phyloP scores from a whole-genome alignment of 2,329 filamentous ascomycete species.

The Diaporthe sp. region DNA sequence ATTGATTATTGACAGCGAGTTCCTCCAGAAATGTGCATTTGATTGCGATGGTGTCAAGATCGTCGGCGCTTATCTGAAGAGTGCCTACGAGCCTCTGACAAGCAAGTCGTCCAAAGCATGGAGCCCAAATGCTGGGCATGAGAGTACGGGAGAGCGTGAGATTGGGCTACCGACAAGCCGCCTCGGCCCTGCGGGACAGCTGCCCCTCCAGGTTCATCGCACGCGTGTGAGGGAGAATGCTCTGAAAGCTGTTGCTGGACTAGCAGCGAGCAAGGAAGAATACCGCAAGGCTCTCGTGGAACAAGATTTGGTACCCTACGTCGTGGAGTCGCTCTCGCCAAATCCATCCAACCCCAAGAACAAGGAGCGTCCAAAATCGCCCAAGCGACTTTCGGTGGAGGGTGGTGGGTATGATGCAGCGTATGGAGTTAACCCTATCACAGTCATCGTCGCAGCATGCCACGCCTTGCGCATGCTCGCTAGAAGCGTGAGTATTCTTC shows the following conservation, averaged over 20 bases:
- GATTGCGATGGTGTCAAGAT: slow-evolving; percentile 70
- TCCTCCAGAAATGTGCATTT: slow-evolving; percentile 85
- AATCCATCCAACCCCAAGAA: slow-evolving; percentile 67
- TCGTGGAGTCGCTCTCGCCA: slow-evolving; percentile 82
- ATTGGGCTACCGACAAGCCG: slow-evolving; percentile 54
- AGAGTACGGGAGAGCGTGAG: slow-evolving; percentile 25
- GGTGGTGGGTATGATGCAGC: slow-evolving; percentile 54
- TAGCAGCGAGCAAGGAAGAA: slow-evolving; percentile 85
- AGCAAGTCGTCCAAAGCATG: slow-evolving; percentile 52
- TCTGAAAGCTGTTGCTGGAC: slow-evolving; percentile 83
- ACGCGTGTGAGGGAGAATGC: slow-evolving; percentile 83
- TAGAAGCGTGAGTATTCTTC: slow-evolving; percentile 84
- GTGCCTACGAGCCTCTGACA: slow-evolving; percentile 63
- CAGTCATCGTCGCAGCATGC: slow-evolving; percentile 88
- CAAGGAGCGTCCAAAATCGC: slow-evolving; percentile 57
- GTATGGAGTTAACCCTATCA: slow-evolving; percentile 80
- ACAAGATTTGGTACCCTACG: slow-evolving; percentile 82
- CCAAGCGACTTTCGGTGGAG: slow-evolving; percentile 53
- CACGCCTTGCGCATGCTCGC: slow-evolving; percentile 85
- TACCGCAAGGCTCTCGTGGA: slow-evolving; percentile 87
- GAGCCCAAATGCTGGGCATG: slow-evolving; percentile 51
- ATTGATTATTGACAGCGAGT: slow-evolving; percentile 82
- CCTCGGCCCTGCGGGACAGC: slow-evolving; percentile 73
- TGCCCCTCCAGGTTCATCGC: slow-evolving; percentile 74
- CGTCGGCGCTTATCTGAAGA: slow-evolving; percentile 64